A percentile compares a stretch with the other conserved stretches of the same genome.
These are phyloP conservation scores for Tulasnella sp. DNA, from an alignment of 768 basidiomycete genomes.

Conservation along the genomic window DNA sequence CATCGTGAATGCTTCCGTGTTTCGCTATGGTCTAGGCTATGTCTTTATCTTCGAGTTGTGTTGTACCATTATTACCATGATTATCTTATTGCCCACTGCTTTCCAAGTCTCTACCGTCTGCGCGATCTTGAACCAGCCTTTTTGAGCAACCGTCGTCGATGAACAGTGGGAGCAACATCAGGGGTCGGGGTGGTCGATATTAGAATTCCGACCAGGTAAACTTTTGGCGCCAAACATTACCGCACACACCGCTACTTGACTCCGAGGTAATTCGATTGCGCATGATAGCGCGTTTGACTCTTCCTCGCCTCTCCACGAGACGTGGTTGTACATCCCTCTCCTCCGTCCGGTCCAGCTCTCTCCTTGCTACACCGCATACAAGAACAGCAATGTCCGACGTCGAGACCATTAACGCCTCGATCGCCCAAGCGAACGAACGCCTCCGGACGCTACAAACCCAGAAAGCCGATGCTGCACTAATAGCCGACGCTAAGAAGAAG, in stretches of 20 bases:
- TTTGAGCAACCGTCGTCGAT: not conserved
- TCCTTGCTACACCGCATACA: constrained; percentile 5
- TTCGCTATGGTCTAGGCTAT: constrained; percentile 9
- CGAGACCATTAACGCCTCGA: constrained; percentile 35
- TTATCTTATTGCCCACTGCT: not conserved
- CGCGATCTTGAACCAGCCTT: too few relatives aligned
- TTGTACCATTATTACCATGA: constrained; percentile 17
- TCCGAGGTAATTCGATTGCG: constrained; percentile 20
- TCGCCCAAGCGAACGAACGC: constrained; percentile 32
- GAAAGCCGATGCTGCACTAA: constrained; percentile 53
- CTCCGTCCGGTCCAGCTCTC: not conserved
- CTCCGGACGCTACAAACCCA: constrained; percentile 42
- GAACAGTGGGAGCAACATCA: constrained; percentile 5
- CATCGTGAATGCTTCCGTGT: constrained; percentile 17
- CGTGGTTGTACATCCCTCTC: constrained; percentile 14
- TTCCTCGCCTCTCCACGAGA: constrained; percentile 20
- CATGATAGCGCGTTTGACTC: constrained; percentile 23
- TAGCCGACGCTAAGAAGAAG: constrained; percentile 68
- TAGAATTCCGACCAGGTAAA: constrained; percentile 12
- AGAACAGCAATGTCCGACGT: constrained; percentile 27
- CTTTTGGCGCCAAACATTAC: constrained; percentile 19
- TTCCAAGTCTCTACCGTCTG: not conserved
- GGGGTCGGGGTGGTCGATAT: not conserved
- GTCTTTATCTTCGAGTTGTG: not conserved
- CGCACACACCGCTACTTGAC: constrained; percentile 11